Base-by-base conservation (phyloP, 192 early-diverging fungal genomes). In the Coemansia sp. region DNA sequence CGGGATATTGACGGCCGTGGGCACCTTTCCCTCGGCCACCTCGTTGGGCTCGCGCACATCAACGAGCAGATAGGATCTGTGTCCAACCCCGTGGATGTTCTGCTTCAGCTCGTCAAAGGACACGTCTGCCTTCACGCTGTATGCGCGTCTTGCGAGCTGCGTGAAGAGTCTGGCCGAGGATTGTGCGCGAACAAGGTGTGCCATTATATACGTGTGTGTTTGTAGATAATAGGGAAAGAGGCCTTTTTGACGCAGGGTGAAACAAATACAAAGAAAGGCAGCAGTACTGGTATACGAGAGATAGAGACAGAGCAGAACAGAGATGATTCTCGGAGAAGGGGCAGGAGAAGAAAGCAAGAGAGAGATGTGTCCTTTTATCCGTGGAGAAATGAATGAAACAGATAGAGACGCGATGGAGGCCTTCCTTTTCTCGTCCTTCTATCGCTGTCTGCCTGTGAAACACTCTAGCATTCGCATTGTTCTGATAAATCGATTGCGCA, bases 11-110 rank as follows among this genome's bases (percentile, higher is more conserved):
- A 83, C 75, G 0, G 88, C 87, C 1, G 89, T 90, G 26, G 90
- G 90, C 61, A 91, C 89, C 48, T 57, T 63, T 37, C 90, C 90
- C 56, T 85, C 69, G 18, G 75, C 78, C 12, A 88, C 75, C 74
- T 91, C 90, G 22, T 80, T 69, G 8, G 82, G 72, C 61, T 90
- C 90, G 57, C 90, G 87, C 47, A 91, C 90, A 71, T 91, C 90
- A 51, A 91, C 87, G 46, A 91, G 72, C 37, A 72, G 62, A 51
- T 85, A 88, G 12, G 67, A 64, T 41, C 45, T 67, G 63, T 18
- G n/a, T 6, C 51, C 41, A 36, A 75, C 69, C 18, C 80, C 80
- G 45, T 83, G 80, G 52, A 83, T 83, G 55, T 72, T 61, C 70
- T 69, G 72, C 26, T 65, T 52, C 36, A 83, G 80, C 70, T 83